Base-by-base conservation (phyloP, 2,329 filamentous ascomycete genomes). In the Drechslera avenae region DNA sequence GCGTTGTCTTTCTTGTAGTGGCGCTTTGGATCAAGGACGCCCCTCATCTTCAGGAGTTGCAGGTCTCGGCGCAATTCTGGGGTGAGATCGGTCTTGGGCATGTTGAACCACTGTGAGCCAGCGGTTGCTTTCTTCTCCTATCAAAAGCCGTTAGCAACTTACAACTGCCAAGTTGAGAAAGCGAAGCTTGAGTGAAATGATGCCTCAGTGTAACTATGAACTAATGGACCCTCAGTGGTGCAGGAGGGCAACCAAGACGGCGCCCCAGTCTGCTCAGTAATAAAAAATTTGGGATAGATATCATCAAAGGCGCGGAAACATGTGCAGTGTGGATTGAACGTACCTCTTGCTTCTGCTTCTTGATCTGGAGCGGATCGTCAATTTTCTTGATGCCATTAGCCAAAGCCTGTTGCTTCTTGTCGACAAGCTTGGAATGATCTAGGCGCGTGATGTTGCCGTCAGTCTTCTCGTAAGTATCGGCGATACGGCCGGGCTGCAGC, bases 1-100 rank as follows among this genome's bases (percentile, higher is more conserved):
- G 85, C 82, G 42, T 78, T 83, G 43, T 93, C 87, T 74, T 97
- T 97, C 73, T 93, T 95, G 80, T 96, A 96, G 67, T 93, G 89
- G 41, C 89, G 82, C 71, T 97, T 93, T 1, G 91, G 87, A 60
- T 97, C 93, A 17, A 97, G 81, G 16, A 96, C 87, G 48, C 86
- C 87, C 72, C 94, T 86, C 88, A 97, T 93, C 59, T 90, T 87
- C 52, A 99, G 79, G 9, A 97, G 79, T 74, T 97, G 91, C 42
- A 97, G 80, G 70, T 99, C 93, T 62, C 91, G 84, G 75, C 92
- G 96, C 55, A 97, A 80, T 67, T 95, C 86, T 7, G 91, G 85
- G 0, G 91, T 96, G 42, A 96, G 76, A 42, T 90, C 81, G 19
- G 93, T 97, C 65, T 86, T 86, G 5, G 92, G 92, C 46, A 99